phyloP scores from a whole-genome alignment of 257 asterid species.

The Penstemon newberryi region DNA sequence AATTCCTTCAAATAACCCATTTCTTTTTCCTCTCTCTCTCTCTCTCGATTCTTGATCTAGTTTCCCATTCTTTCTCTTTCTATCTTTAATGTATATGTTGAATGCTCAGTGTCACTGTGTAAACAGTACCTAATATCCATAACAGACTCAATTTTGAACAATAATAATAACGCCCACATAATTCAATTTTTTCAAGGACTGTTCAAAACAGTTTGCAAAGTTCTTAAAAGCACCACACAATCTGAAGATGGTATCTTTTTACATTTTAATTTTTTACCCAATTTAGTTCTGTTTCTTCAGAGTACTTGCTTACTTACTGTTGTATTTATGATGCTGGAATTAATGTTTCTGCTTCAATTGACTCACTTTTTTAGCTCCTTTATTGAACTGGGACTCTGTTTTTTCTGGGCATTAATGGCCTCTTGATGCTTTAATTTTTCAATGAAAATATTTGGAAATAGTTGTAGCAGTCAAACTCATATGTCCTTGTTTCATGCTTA shows the following conservation, averaged over 20 bases:
- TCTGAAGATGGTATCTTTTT: constrained; percentile 32
- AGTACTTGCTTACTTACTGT: constrained; percentile 1
- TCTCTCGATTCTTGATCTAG: constrained; percentile 11
- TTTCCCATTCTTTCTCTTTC: constrained; percentile 26
- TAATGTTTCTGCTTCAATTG: constrained; percentile 44
- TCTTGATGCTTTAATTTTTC: constrained; percentile 38
- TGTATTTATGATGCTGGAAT: constrained; percentile 18
- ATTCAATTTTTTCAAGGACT: constrained; percentile 24
- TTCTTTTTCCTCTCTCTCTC: neutral
- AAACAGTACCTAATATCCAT: neutral
- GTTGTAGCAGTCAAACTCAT: constrained; percentile 28
- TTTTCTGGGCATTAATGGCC: constrained; percentile 43
- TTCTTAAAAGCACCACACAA: constrained; percentile 17
- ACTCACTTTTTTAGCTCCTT: constrained; percentile 40
- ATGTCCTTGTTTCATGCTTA: constrained; percentile 35
- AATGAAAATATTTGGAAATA: constrained; percentile 44
- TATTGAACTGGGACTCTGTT: constrained; percentile 32
- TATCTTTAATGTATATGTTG: constrained; percentile 24
- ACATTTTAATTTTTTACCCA: constrained; percentile 4
- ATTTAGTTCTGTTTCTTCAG: constrained; percentile 18
- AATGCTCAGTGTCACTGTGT: constrained; percentile 26
- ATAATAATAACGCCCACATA: neutral
- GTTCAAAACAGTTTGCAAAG: neutral
- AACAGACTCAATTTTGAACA: constrained; percentile 26
- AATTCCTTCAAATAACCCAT: constrained; percentile 16